Evolutionary conservation across 208 protist genomes (phyloP).

Genomic region (Leishmania mexicana): DNA sequence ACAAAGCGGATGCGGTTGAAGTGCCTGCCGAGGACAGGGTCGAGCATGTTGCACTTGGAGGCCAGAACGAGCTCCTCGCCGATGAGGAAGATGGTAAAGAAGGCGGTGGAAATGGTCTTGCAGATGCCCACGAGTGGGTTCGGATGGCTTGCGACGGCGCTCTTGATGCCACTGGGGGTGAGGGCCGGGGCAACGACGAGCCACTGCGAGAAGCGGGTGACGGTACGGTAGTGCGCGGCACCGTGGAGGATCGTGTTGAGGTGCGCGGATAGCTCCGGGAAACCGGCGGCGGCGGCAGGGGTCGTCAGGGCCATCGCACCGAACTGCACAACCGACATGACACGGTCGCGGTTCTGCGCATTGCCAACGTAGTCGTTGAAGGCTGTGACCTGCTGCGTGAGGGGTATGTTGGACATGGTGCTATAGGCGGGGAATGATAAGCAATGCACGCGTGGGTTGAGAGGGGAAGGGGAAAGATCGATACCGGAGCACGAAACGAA

Average conservation of each 20-base stretch:
- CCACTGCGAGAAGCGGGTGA: conserved; percentile 81
- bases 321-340: conserved; percentile 76
- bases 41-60: conserved; percentile 52
- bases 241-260: conserved; percentile 54
- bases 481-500: neutral
- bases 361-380: conserved; percentile 65
- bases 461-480: neutral
- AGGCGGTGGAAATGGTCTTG: conserved; percentile 61
- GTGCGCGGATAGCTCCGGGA: conserved; percentile 39
- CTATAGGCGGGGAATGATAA: neutral
- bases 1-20: conserved; percentile 74
- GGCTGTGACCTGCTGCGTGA: conserved; percentile 31
- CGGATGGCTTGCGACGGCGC: conserved; percentile 38
- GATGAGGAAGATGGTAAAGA: conserved; percentile 79
- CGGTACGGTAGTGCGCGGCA: conserved; percentile 66
- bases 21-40: conserved; percentile 34
- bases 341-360: conserved; percentile 64
- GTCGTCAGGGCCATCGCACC: conserved; percentile 50
- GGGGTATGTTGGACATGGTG: conserved; percentile 16
- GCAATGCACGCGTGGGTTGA: neutral
- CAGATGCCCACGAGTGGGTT: conserved; percentile 46
- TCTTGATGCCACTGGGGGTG: conserved; percentile 49
- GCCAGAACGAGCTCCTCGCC: conserved; percentile 79
- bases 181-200: conserved; percentile 60
- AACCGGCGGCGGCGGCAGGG: conserved; percentile 45